Evolutionary conservation across 1,139 yeast species (phyloP), one percentile per base, ranked within the genome.

Genomic region (Candida sanyaensis): DNA sequence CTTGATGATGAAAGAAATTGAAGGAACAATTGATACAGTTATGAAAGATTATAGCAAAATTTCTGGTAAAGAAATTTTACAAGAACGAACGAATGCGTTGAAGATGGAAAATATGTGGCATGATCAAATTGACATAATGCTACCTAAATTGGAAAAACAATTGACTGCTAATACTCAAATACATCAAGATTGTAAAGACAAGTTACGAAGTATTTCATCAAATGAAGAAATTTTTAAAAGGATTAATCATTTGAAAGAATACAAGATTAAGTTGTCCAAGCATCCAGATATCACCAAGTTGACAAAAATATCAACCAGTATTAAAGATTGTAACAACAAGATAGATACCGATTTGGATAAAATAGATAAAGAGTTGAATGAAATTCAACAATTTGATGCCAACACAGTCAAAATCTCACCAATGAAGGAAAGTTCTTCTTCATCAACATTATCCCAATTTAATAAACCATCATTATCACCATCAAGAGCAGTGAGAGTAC

Each of bases 341-440:
- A 24, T 50, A 12, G 43, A 21, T 2, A 23, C 30, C 3, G 46
- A 43, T 29, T 50, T 55, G 24, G 38, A 38, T 29, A 39, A 45
- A 17, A 47, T 51, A 5, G 48, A 50, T 31, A 12, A 42, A 10
- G 50, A 52, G 9, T 37, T 55, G 37, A 10, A n/a, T 21, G 47
- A 46, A 28, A 47, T 55, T 21, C 50, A 50, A 40, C 49, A 46
- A 32, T 53, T 50, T 38, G 53, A 55, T 41, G 49, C 51, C 6
- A 45, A 42, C 36, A 45, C 53, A 9, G 44, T 55, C n/a, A 48
- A 49, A 28, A 37, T 50, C 30, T 49, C 54, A 21, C 52, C 55
- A 21, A 32, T 47, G 8, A 43, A 44, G 38, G 42, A 40, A n/a
- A 29, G 21, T 30, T 24, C 39, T 12, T 31, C 13, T 6, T 31